These are phyloP conservation scores for Austroboletus novae-zelandiae DNA, from an alignment of 1,284 basidiomycete species.

Conservation along the genomic window DNA sequence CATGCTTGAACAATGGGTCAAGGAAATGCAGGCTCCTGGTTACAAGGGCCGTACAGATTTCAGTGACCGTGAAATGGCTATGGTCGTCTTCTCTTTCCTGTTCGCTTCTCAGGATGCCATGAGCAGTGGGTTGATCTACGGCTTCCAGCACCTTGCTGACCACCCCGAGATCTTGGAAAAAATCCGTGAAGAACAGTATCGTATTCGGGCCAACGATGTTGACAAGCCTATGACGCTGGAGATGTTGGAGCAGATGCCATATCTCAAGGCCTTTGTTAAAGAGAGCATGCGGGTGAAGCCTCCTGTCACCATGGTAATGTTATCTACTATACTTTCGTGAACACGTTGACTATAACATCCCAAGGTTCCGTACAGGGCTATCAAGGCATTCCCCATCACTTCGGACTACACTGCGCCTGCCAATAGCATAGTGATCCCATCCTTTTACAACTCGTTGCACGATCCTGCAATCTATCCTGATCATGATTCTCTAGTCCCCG, in stretches of 20 bases:
- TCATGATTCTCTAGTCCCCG: slow-evolving; percentile 82
- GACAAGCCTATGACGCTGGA: slow-evolving; percentile 86
- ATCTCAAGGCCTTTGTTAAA: slow-evolving; percentile 89
- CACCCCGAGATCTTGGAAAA: slow-evolving; percentile 88
- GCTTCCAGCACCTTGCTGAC: slow-evolving; percentile 95
- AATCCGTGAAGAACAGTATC: slow-evolving; percentile 89
- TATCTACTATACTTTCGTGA: slow-evolving; percentile 1
- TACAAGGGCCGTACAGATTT: slow-evolving; percentile 87
- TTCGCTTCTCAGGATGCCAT: slow-evolving; percentile 99
- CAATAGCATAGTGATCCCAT: slow-evolving; percentile 94
- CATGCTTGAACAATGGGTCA: slow-evolving; percentile 92
- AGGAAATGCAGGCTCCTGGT: slow-evolving; percentile 65
- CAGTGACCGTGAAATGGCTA: slow-evolving; percentile 92
- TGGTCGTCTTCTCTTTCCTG: slow-evolving; percentile 95
- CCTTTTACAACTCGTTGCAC: slow-evolving; percentile 94
- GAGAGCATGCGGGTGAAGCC: slow-evolving; percentile 90
- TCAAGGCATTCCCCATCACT: slow-evolving; percentile 89
- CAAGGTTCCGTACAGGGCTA: slow-evolving; percentile 91
- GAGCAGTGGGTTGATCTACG: slow-evolving; percentile 91
- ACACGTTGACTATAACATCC: slow-evolving; percentile 7
- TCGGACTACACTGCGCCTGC: slow-evolving; percentile 90
- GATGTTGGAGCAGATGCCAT: slow-evolving; percentile 90
- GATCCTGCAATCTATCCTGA: slow-evolving; percentile 88
- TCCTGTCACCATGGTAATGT: slow-evolving; percentile 87
- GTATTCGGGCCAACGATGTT: slow-evolving; percentile 77